A percentile compares a stretch with the other conserved stretches of the same genome.
These are phyloP conservation scores for Stemphylium lycopersici DNA, from an alignment of 2,329 filamentous ascomycete species.

Conservation along the genomic window DNA sequence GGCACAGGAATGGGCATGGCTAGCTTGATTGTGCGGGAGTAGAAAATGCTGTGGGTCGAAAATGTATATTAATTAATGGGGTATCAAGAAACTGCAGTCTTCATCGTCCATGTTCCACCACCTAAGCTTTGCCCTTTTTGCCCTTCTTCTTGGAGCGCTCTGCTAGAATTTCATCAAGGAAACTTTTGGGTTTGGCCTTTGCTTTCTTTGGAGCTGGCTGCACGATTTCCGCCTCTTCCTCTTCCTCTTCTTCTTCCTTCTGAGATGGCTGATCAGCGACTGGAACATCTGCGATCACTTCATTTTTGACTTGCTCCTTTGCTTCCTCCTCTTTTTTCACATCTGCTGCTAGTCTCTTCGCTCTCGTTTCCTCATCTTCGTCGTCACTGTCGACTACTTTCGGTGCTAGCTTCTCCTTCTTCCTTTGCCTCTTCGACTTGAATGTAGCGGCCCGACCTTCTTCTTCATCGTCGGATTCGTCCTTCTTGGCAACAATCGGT, in stretches of 20 bases:
- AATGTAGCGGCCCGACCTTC: conserved; percentile 45
- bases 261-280: conserved; percentile 2
- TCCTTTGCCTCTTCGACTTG: conserved; percentile 39
- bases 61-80: background rate
- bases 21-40: conserved; percentile 58
- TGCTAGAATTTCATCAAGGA: conserved; percentile 61
- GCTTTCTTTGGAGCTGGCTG: conserved; percentile 23
- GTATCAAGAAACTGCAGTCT: background rate
- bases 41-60: background rate
- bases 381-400: conserved; percentile 14
- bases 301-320: background rate
- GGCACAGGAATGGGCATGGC: conserved; percentile 62
- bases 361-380: conserved; percentile 18
- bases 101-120: background rate
- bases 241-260: conserved; percentile 13
- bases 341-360: conserved; percentile 8
- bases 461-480: conserved; percentile 50
- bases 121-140: conserved; percentile 28
- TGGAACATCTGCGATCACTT: background rate
- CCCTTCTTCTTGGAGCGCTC: conserved; percentile 60
- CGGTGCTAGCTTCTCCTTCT: conserved; percentile 19
- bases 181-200: conserved; percentile 53
- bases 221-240: conserved; percentile 3
- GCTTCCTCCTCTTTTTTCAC: background rate
- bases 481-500: conserved; percentile 21